These are phyloP conservation scores for Phlegmacium glaucopus DNA, from an alignment of 768 basidiomycete genomes.

Conservation along the genomic window DNA sequence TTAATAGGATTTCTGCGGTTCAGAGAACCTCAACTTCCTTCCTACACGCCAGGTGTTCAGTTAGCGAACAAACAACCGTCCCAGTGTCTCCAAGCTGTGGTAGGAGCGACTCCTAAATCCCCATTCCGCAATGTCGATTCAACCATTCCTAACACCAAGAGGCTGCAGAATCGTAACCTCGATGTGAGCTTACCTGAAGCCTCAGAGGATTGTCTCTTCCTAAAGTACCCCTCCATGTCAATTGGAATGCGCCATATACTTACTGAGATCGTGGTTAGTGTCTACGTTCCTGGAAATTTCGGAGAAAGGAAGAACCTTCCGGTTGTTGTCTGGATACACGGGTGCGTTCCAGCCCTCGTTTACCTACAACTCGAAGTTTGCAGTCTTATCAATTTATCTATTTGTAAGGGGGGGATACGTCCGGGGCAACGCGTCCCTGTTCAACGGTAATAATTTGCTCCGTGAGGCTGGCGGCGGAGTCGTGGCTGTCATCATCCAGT, in stretches of 20 bases:
- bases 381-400: neutral
- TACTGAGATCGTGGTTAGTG: slow-evolving; percentile 17
- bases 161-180: too few relatives aligned
- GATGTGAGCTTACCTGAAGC: too few relatives aligned
- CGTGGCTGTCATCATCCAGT: slow-evolving; percentile 38
- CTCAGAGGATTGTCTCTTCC: slow-evolving; percentile 38
- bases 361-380: neutral
- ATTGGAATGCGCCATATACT: neutral
- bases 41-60: too few relatives aligned
- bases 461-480: slow-evolving; percentile 29
- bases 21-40: too few relatives aligned
- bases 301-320: slow-evolving; percentile 26
- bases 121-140: neutral
- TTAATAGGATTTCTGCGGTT: too few relatives aligned
- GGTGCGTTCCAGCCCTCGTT: slow-evolving; percentile 19
- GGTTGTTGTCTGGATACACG: slow-evolving; percentile 43
- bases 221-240: slow-evolving; percentile 25
- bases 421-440: slow-evolving; percentile 23
- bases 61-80: too few relatives aligned
- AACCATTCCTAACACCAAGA: too few relatives aligned
- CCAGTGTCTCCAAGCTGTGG: neutral
- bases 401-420: slow-evolving; percentile 29
- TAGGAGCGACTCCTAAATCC: neutral
- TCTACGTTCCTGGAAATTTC: slow-evolving; percentile 31
- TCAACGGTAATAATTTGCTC: slow-evolving; percentile 34